Conservation (phyloP, 2,329 filamentous ascomycete genomes). For the Colletotrichum sp. region DNA sequence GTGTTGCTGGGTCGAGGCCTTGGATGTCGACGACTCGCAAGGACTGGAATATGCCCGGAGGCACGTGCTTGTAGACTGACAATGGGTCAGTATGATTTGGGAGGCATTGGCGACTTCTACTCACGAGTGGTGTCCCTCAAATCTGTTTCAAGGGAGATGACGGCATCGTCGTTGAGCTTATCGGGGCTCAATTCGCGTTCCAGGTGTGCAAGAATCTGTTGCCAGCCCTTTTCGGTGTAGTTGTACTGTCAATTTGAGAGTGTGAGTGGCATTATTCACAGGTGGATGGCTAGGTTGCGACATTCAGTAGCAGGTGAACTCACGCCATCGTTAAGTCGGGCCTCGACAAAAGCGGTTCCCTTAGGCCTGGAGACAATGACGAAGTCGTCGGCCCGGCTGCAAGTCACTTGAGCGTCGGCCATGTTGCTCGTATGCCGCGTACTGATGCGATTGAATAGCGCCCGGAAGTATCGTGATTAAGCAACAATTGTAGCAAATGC, state of each 20-base stretch:
- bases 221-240: slow-evolving; percentile 9
- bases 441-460: not conserved
- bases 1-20: slow-evolving; percentile 6
- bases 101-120: not conserved
- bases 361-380: slow-evolving; percentile 7
- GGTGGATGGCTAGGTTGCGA: not conserved
- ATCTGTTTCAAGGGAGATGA: slow-evolving; percentile 12
- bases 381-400: slow-evolving; percentile 6
- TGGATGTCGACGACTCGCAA: slow-evolving; percentile 15
- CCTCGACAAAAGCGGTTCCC: slow-evolving; percentile 15
- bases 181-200: slow-evolving; percentile 1
- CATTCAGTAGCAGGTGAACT: not conserved
- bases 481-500: not conserved
- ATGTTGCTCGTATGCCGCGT: not conserved
- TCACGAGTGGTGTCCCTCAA: not conserved
- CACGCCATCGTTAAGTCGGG: not conserved
- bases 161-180: slow-evolving; percentile 1
- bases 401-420: not conserved
- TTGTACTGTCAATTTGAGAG: not conserved
- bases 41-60: slow-evolving; percentile 9
- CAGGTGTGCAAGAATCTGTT: slow-evolving; percentile 3
- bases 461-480: not conserved
- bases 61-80: slow-evolving; percentile 1
- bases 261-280: not conserved
- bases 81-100: not conserved